These are phyloP conservation scores for Mortierella sp. DNA, from an alignment of 371 early-diverging fungal genomes.

Conservation along the genomic window DNA sequence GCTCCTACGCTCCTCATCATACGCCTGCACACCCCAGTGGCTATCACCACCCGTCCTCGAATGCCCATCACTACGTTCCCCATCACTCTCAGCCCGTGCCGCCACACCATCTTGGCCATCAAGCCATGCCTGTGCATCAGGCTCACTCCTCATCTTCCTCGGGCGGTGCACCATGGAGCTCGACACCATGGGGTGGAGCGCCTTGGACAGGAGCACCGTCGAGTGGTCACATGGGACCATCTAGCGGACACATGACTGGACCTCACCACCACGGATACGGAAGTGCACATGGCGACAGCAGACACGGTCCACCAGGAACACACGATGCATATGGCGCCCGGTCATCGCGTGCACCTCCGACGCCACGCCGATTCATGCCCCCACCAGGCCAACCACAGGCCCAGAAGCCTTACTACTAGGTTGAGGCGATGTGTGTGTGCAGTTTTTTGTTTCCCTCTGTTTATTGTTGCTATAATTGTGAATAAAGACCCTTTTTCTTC, in stretches of 20 bases:
- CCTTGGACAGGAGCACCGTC: slow-evolving; percentile 45
- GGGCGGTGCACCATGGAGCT: slow-evolving; percentile 34
- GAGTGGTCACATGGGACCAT: slow-evolving; percentile 41
- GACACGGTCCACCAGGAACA: slow-evolving; percentile 33
- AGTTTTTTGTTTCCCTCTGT: too few relatives aligned
- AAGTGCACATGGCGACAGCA: slow-evolving; percentile 22
- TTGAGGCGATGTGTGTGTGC: too few relatives aligned
- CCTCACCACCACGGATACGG: slow-evolving; percentile 36
- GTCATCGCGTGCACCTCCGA: slow-evolving; percentile 53
- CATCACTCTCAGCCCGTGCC: slow-evolving; percentile 34
- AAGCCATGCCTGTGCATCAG: slow-evolving; percentile 36
- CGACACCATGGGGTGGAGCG: slow-evolving; percentile 48
- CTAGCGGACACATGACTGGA: slow-evolving; percentile 51
- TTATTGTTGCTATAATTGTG: not conserved
- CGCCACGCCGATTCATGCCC: slow-evolving; percentile 54
- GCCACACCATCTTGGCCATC: slow-evolving; percentile 34
- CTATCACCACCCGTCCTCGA: slow-evolving; percentile 20
- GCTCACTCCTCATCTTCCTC: slow-evolving; percentile 24
- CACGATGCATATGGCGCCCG: slow-evolving; percentile 47
- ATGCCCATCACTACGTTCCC: slow-evolving; percentile 48
- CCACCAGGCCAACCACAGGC: slow-evolving; percentile 48
- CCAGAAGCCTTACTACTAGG: slow-evolving; percentile 28
- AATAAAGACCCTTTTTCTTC: not conserved
- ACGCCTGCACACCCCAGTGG: slow-evolving; percentile 34
- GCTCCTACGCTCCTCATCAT: slow-evolving; percentile 28